phyloP scores from a whole-genome alignment of 345 rosid genomes.

The Boechera retrofracta region DNA sequence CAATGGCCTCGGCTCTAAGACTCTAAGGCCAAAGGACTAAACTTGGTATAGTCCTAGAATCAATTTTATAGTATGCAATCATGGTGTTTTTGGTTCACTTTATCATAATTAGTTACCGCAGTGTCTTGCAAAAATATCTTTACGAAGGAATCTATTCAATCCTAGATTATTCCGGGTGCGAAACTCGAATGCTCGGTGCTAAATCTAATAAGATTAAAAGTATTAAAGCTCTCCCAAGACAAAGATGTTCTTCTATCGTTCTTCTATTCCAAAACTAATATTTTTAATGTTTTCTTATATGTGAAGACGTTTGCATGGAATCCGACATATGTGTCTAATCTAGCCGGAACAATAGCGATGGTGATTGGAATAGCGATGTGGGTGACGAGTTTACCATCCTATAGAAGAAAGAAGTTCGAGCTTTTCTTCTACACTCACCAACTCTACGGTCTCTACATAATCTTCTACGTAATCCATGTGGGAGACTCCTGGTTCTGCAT shows the following conservation, averaged over 20 bases:
- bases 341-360: slow-evolving; percentile 65
- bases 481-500: slow-evolving; percentile 58
- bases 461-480: slow-evolving; percentile 69
- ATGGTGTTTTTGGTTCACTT: neutral
- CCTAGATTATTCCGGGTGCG: too few species aligned
- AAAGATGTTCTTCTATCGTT: neutral
- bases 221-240: neutral
- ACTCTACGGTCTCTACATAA: slow-evolving; percentile 52
- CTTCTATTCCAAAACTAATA: neutral
- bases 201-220: neutral
- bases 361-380: slow-evolving; percentile 60
- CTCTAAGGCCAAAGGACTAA: neutral
- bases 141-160: neutral
- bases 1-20: neutral
- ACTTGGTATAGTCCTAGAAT: neutral
- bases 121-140: too few species aligned
- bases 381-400: slow-evolving; percentile 56
- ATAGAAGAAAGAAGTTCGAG: slow-evolving; percentile 63
- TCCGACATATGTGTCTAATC: slow-evolving; percentile 51
- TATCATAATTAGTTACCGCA: too few species aligned
- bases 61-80: neutral
- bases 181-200: neutral
- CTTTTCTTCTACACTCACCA: slow-evolving; percentile 63
- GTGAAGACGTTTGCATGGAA: slow-evolving; percentile 64
- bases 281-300: neutral